phyloP scores from a whole-genome alignment of 768 basidiomycete species.

The Naganishia kalamii region DNA sequence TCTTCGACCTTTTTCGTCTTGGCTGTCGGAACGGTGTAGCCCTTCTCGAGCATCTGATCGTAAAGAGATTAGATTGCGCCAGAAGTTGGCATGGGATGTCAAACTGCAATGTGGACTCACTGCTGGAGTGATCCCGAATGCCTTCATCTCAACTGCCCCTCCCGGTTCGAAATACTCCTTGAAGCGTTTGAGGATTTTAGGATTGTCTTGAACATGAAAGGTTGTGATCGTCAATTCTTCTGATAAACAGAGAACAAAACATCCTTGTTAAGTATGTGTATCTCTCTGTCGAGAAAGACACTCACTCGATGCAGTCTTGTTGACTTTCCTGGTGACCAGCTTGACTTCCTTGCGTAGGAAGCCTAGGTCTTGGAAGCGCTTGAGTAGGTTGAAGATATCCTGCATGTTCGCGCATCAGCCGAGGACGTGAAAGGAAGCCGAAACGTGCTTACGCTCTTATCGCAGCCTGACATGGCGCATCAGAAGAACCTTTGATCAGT shows the following conservation, averaged over 20 bases:
- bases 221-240: neutral
- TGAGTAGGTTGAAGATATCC: neutral
- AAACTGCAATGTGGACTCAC: neutral
- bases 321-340: neutral
- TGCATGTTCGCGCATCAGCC: neutral
- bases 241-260: neutral
- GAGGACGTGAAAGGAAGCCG: neutral
- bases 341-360: neutral
- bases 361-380: neutral
- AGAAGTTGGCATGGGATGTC: neutral
- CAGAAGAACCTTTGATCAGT: neutral
- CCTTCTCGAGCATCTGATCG: slow-evolving; percentile 2
- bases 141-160: slow-evolving; percentile 8
- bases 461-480: neutral
- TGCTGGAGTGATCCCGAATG: slow-evolving; percentile 1
- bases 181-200: neutral
- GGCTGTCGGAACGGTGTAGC: neutral
- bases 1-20: neutral
- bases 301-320: neutral
- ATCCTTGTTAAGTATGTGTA: neutral
- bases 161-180: slow-evolving; percentile 13
- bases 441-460: neutral
- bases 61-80: too few relatives aligned
- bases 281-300: neutral
- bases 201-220: neutral